Percentiles rank a stretch among this genome's conserved stretches.
phyloP scores from a whole-genome alignment of 2,329 filamentous ascomycete genomes.

The Penicillium aurantiogriseum region DNA sequence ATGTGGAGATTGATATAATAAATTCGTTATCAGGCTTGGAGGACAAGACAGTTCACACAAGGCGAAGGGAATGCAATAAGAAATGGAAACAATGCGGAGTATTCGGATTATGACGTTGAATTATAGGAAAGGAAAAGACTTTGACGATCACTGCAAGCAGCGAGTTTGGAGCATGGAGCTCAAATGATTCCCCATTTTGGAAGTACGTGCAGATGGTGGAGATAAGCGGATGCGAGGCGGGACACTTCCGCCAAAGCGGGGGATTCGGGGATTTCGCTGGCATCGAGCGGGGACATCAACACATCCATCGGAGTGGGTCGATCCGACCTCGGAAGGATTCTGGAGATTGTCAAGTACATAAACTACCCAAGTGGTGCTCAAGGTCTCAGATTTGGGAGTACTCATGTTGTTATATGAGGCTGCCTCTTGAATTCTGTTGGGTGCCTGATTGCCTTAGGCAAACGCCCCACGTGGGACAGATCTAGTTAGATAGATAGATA shows the following conservation, averaged over 20 bases:
- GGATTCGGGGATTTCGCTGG: neutral
- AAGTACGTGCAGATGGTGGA: neutral
- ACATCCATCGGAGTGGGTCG: neutral
- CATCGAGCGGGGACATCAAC: neutral
- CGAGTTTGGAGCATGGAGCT: neutral
- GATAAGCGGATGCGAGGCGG: constrained; percentile 1
- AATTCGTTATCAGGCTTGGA: neutral
- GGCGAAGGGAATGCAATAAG: too few species aligned
- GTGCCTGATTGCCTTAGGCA: too few species aligned
- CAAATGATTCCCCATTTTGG: neutral
- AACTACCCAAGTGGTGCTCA: too few species aligned
- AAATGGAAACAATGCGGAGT: neutral
- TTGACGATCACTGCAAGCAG: neutral
- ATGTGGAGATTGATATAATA: neutral
- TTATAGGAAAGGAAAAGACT: neutral
- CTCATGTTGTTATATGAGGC: too few species aligned
- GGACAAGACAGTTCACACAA: neutral
- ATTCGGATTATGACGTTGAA: neutral
- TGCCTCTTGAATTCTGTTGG: too few species aligned
- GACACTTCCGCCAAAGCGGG: constrained; percentile 1
- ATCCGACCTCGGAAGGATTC: neutral
- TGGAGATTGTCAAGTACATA: too few species aligned
- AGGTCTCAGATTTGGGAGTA: too few species aligned
- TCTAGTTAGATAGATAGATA: too few species aligned
- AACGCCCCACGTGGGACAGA: too few species aligned